These are phyloP conservation scores for Cephaloascus fragrans DNA, from an alignment of 805 yeast species.

Conservation along the genomic window DNA sequence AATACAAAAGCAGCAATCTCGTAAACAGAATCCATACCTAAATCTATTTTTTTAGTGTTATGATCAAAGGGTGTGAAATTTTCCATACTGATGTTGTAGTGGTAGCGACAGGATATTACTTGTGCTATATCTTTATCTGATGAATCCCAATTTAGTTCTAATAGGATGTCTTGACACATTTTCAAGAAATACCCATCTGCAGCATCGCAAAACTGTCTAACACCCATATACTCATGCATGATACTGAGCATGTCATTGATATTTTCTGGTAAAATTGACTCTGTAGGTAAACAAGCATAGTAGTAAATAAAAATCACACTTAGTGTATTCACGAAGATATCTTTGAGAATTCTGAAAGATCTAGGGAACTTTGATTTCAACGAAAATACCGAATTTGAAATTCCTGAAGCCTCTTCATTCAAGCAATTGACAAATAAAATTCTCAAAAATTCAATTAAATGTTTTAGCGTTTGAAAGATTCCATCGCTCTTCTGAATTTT, in stretches of 20 bases:
- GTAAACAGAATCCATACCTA: constrained; percentile 27
- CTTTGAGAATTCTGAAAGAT: constrained; percentile 36
- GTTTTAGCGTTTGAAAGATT: constrained; percentile 7
- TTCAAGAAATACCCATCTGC: constrained; percentile 53
- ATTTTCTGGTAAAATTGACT: constrained; percentile 11
- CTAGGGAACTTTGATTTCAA: constrained; percentile 29
- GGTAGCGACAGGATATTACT: constrained; percentile 69
- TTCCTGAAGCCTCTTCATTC: constrained; percentile 40
- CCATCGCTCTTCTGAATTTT: constrained; percentile 4
- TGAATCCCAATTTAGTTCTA: constrained; percentile 26
- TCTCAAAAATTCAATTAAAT: constrained; percentile 21
- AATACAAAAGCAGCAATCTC: constrained; percentile 37
- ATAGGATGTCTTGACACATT: constrained; percentile 45
- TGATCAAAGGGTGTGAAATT: constrained; percentile 62
- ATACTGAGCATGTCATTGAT: constrained; percentile 40
- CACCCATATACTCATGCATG: constrained; percentile 69
- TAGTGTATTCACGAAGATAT: constrained; percentile 27
- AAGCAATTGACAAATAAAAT: constrained; percentile 38
- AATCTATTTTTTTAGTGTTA: constrained; percentile 17
- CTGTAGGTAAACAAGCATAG: constrained; percentile 2
- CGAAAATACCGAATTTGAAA: constrained; percentile 26
- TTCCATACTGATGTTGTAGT: constrained; percentile 50
- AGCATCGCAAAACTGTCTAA: constrained; percentile 56
- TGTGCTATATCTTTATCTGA: constrained; percentile 70
- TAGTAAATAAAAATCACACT: constrained; percentile 30